A percentile compares a stretch with the other conserved stretches of the same genome.
phyloP scores from a whole-genome alignment of 2,329 filamentous ascomycete genomes.

The Biscogniauxia mediterranea region DNA sequence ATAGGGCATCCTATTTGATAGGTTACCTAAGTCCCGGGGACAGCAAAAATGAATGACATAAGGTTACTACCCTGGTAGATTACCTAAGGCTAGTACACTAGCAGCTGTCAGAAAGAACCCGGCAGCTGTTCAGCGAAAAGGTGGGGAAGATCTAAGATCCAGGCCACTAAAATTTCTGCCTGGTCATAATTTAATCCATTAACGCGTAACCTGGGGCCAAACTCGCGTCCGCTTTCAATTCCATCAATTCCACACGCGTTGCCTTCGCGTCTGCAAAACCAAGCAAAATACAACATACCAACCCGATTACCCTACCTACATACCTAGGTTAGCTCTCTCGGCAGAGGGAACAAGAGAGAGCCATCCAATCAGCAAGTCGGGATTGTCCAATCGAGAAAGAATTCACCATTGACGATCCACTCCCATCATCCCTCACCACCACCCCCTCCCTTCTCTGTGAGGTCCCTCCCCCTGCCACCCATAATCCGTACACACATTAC shows the following conservation, averaged over 20 bases:
- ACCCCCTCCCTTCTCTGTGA: not conserved
- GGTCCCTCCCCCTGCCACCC: not conserved
- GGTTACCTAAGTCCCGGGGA: too few species aligned
- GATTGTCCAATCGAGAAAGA: slow-evolving; percentile 4
- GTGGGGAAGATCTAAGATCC: not conserved
- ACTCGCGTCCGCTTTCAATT: not conserved
- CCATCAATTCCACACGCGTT: not conserved
- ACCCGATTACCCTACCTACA: too few species aligned
- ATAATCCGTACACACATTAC: too few species aligned
- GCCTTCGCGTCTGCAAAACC: not conserved
- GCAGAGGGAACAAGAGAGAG: not conserved
- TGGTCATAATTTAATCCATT: not conserved
- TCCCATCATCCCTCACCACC: too few species aligned
- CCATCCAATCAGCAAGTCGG: not conserved
- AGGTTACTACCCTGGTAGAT: too few species aligned
- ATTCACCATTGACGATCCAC: not conserved
- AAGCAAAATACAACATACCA: too few species aligned
- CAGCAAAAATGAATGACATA: too few species aligned
- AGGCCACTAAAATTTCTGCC: not conserved
- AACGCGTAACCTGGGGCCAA: not conserved
- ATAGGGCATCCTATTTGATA: too few species aligned
- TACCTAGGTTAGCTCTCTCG: too few species aligned
- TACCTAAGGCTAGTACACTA: slow-evolving; percentile 63
- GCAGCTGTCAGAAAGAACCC: slow-evolving; percentile 66
- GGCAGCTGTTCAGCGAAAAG: not conserved